Base-by-base conservation (phyloP, 768 basidiomycete genomes). In the Leccinum broughii region DNA sequence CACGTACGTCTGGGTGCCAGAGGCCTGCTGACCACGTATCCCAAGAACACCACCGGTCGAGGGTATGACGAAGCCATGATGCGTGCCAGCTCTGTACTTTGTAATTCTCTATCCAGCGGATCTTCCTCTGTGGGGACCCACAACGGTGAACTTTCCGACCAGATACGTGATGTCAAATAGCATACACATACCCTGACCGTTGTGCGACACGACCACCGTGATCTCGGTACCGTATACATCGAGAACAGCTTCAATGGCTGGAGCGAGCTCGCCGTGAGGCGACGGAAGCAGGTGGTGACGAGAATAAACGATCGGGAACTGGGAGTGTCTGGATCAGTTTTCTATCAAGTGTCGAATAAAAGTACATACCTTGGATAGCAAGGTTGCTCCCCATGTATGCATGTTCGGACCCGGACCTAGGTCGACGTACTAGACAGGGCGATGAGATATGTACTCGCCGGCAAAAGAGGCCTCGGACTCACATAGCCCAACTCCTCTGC, bases 221-320 rank as follows among this genome's bases (percentile, higher is more conserved):
- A 95, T 84, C 55, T 83, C 81, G 1, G 86, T 87, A 1, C 93
- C 92, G 63, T 86, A 89, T 7, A 93, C 79, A 55, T 94, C 89
- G 14, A 95, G 76, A 3, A 90, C 81, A 3, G 93, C 93, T 72
- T 93, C 90, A 34, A 95, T 95, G 2, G 93, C 93, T 0, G 93
- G 93, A 3, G 92, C 93, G 26, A 95, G 85, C 71, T 95, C 93
- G 8, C 91, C 90, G 58, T 82, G 72, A 20, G 94, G 94, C 1
- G 93, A 95, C 0, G 94, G 93, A 44, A 95, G 81, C 1, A 95
- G 80, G 68, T 95, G 91, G 68, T 95, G 94, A 14, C 84, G 86
- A 2, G 92, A 90, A 64, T 86, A 86, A 66, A 95, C 80, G 70
- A 96, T 95, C 0, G 94, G 93, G 76, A 92, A 96, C 86, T 93